These are phyloP conservation scores for Fremontodendron californicum DNA, from an alignment of 345 rosid genomes.

Conservation along the genomic window DNA sequence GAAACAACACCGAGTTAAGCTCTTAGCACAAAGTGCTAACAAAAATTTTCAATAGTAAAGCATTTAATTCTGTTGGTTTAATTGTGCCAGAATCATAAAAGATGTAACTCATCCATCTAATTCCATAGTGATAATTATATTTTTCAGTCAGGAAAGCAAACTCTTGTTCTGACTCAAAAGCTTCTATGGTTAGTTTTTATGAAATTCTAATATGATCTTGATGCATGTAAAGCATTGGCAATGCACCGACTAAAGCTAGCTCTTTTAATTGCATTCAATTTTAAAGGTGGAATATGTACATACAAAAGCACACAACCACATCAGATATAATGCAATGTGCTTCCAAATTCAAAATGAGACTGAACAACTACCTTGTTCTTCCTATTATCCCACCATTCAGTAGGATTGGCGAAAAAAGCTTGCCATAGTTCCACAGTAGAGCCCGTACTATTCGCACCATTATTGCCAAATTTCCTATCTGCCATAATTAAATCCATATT, in stretches of 20 bases:
- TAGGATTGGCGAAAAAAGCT: slow-evolving; percentile 58
- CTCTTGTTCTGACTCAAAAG: neutral
- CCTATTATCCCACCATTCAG: slow-evolving; percentile 72
- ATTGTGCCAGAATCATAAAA: neutral
- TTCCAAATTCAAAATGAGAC: neutral
- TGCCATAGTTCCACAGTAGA: slow-evolving; percentile 51
- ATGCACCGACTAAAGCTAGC: neutral
- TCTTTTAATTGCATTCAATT: neutral
- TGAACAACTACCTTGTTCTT: slow-evolving; percentile 47
- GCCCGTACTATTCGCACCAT: slow-evolving; percentile 24
- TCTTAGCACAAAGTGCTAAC: neutral
- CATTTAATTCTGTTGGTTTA: neutral
- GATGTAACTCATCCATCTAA: neutral
- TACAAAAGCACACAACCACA: neutral
- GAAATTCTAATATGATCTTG: neutral
- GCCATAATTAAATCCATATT: slow-evolving; percentile 1
- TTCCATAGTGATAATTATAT: neutral
- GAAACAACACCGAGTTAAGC: neutral
- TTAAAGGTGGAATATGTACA: neutral
- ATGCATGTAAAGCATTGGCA: neutral
- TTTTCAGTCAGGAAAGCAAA: neutral
- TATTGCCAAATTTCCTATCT: slow-evolving; percentile 34
- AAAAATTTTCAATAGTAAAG: neutral
- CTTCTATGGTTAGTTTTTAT: neutral
- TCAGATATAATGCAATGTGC: neutral